Percentiles rank a stretch among this genome's conserved stretches.
phyloP scores from a whole-genome alignment of 179 eudicot species.

The Silene noctiflora region DNA sequence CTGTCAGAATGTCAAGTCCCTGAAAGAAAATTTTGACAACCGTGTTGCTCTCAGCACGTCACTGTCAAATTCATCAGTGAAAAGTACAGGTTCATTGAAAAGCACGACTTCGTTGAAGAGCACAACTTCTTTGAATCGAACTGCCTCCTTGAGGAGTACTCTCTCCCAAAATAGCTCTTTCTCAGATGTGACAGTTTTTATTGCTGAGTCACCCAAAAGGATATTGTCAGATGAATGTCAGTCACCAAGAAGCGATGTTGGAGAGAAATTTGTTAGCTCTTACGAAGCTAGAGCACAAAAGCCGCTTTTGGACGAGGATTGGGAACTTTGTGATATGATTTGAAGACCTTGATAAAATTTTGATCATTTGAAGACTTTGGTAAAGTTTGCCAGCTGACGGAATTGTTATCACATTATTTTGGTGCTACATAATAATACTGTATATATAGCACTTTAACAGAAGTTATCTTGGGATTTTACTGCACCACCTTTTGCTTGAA shows the following conservation, averaged over 20 bases:
- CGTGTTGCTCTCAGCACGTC: slow-evolving; percentile 52
- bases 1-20: slow-evolving; percentile 65
- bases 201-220: slow-evolving; percentile 24
- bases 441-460: slow-evolving; percentile 10
- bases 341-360: not conserved
- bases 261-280: slow-evolving; percentile 9
- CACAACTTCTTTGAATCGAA: slow-evolving; percentile 6
- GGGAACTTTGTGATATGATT: slow-evolving; percentile 36
- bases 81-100: slow-evolving; percentile 23
- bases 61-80: slow-evolving; percentile 50
- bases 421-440: not conserved
- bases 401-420: not conserved
- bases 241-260: slow-evolving; percentile 22
- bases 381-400: not conserved
- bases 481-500: not conserved
- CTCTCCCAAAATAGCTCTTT: slow-evolving; percentile 3
- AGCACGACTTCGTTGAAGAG: slow-evolving; percentile 32
- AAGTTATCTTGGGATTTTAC: not conserved
- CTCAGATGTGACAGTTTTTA: slow-evolving; percentile 25
- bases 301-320: slow-evolving; percentile 32
- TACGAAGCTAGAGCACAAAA: slow-evolving; percentile 14
- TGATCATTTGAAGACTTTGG: not conserved
- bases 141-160: slow-evolving; percentile 16
- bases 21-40: slow-evolving; percentile 68
- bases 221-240: slow-evolving; percentile 25